Conservation (phyloP, 2,329 filamentous ascomycete species). For the Venturia nashicola region DNA sequence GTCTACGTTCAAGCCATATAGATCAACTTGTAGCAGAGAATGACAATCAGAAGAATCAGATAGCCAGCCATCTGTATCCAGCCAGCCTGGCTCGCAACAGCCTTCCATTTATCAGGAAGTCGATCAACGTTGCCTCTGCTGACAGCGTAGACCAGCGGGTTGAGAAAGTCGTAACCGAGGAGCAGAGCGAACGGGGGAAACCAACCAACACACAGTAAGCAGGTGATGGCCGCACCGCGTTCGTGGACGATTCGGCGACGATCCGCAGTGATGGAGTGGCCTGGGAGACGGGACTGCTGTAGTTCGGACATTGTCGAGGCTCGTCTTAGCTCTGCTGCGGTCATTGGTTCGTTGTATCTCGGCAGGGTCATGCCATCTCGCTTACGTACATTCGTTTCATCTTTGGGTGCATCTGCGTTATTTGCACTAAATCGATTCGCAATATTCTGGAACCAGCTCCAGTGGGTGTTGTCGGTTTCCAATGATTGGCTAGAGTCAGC, state of each 20-base stretch:
- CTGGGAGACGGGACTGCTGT: neutral
- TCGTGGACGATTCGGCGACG: neutral
- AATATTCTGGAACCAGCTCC: neutral
- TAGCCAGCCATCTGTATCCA: neutral
- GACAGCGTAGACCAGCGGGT: neutral
- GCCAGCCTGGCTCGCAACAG: neutral
- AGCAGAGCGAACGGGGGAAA: neutral
- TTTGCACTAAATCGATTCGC: neutral
- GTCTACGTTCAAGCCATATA: neutral
- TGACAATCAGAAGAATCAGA: neutral
- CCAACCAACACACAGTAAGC: neutral
- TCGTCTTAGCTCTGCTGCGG: neutral
- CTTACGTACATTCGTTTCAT: neutral
- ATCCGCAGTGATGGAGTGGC: neutral
- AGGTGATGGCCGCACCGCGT: neutral
- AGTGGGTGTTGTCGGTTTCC: neutral
- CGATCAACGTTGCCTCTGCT: neutral
- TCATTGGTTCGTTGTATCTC: neutral
- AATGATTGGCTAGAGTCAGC: neutral
- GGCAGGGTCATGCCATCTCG: neutral
- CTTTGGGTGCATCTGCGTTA: neutral
- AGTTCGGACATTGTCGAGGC: neutral
- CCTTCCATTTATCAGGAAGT: neutral
- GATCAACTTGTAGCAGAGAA: neutral
- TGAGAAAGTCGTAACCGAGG: neutral